phyloP scores from a whole-genome alignment of 495 filamentous ascomycete species.

The Chaetomium cochliodes region DNA sequence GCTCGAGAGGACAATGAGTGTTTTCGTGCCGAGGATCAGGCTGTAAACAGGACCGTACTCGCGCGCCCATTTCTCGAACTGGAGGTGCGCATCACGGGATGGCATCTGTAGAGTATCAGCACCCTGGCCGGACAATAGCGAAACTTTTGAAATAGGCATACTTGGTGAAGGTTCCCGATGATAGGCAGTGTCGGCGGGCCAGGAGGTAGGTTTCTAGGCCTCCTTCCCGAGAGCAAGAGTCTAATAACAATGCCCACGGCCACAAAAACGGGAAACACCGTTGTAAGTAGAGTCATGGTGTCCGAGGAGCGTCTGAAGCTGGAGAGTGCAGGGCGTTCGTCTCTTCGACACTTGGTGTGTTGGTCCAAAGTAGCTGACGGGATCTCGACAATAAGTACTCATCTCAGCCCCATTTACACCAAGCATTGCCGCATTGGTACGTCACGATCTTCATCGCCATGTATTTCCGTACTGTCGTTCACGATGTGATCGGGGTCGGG shows the following conservation, averaged over 20 bases:
- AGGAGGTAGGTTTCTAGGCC: slow-evolving; percentile 37
- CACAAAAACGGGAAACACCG: slow-evolving; percentile 29
- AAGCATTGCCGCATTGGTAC: neutral
- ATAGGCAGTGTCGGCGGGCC: slow-evolving; percentile 40
- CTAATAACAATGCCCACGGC: slow-evolving; percentile 31
- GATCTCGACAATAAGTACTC: neutral
- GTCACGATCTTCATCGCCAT: neutral
- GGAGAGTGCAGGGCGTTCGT: neutral
- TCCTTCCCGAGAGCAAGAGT: slow-evolving; percentile 30
- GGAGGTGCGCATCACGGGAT: slow-evolving; percentile 34
- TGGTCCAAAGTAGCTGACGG: neutral
- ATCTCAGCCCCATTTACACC: neutral
- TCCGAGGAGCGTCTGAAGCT: neutral
- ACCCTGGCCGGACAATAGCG: too few species aligned
- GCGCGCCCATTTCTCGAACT: slow-evolving; percentile 42
- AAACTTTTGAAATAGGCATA: slow-evolving; percentile 2
- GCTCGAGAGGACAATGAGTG: slow-evolving; percentile 37
- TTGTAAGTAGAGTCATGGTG: slow-evolving; percentile 27
- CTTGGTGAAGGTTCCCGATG: slow-evolving; percentile 39
- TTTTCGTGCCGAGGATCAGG: slow-evolving; percentile 43
- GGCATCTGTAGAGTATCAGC: slow-evolving; percentile 29
- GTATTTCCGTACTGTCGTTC: neutral
- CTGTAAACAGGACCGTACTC: slow-evolving; percentile 44
- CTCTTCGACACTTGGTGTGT: neutral
- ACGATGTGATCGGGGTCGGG: slow-evolving; percentile 21